Evolutionary conservation across 768 basidiomycete genomes (phyloP), one percentile per base, ranked within the genome.

Genomic region (Pleurotus sapidus): DNA sequence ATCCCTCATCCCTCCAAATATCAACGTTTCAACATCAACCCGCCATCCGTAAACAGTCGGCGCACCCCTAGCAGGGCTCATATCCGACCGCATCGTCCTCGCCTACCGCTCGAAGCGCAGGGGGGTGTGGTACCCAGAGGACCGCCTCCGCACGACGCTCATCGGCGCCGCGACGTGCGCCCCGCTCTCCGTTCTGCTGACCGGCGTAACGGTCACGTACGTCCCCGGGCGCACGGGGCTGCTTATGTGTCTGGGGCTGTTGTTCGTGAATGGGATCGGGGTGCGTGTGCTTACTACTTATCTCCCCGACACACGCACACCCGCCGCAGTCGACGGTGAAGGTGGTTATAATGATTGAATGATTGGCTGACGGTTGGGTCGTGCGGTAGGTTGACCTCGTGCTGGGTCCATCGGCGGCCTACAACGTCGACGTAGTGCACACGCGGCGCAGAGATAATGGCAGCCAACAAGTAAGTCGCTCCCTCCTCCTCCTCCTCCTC

Each of bases 211-310:
- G 45, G 77, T 70, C 27, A 49, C 68, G 37, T 81, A 70, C 58
- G 62, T 81, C 11, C 62, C 59, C 3, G 78, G 78, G 1, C 14
- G 34, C 5, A 42, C 72, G 1, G 87, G 88, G 4, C 68, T 89
- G 23, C 65, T 68, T 1, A 61, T 84, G 9, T 81, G 77, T 59
- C 67, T 87, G 4, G n/a, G 79, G 0, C 84, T 80, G 56, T 63
- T 91, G 8, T 89, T 88, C 61, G 54, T 81, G 42, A 88, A 87
- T 57, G 84, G 87, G 14, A 27, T 87, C 17, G 87, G 88, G 25
- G 88, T 89, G 63, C 53, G 78, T 73, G 14, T n/a, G n/a, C n/a
- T n/a, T n/a, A n/a, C n/a, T n/a, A n/a, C n/a, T n/a, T 39, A 37
- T 45, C 15, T 9, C 9, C 5, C 17, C 42, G 18, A 11, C 42